phyloP scores from a whole-genome alignment of 2,329 filamentous ascomycete species.

The Phialophora macrospora region DNA sequence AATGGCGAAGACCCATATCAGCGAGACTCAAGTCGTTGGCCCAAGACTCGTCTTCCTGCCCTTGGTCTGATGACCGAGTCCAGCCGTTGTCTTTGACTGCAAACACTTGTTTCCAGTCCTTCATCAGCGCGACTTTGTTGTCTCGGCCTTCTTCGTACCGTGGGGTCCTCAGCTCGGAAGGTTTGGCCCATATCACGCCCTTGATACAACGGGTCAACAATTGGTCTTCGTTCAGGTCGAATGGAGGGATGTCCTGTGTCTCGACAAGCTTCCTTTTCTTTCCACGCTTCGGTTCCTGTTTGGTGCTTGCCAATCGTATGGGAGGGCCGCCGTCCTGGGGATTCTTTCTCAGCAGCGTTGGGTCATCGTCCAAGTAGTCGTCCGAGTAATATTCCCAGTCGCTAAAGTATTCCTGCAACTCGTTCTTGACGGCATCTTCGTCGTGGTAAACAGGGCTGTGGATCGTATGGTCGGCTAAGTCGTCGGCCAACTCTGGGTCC shows the following conservation, averaged over 20 bases:
- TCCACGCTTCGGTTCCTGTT: constrained; percentile 30
- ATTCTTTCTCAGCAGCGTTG: constrained; percentile 40
- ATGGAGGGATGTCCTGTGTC: constrained; percentile 27
- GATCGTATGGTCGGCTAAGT: constrained; percentile 49
- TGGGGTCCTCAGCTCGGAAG: constrained; percentile 39
- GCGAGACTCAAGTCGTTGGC: constrained; percentile 39
- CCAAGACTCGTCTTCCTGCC: constrained; percentile 37
- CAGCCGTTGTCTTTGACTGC: constrained; percentile 32
- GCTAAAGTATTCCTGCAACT: constrained; percentile 49
- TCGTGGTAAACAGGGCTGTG: constrained; percentile 49
- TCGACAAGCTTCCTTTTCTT: constrained; percentile 39
- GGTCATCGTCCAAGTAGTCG: constrained; percentile 53
- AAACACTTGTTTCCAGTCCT: constrained; percentile 55
- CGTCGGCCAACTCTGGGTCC: constrained; percentile 42
- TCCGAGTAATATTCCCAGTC: constrained; percentile 55
- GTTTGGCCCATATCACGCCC: constrained; percentile 49
- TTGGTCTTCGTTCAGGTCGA: constrained; percentile 30
- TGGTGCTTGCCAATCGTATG: constrained; percentile 9
- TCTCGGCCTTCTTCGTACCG: constrained; percentile 48
- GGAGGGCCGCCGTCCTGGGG: constrained; percentile 27
- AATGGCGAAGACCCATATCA: constrained; percentile 37
- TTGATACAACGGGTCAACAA: constrained; percentile 42
- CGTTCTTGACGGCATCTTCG: constrained; percentile 45
- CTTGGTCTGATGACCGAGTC: constrained; percentile 9
- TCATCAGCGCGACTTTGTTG: constrained; percentile 51